Percentiles rank a stretch among this genome's conserved stretches.
Evolutionary conservation across 805 yeast species (phyloP).

Genomic region (Monosporozyma aerobia): DNA sequence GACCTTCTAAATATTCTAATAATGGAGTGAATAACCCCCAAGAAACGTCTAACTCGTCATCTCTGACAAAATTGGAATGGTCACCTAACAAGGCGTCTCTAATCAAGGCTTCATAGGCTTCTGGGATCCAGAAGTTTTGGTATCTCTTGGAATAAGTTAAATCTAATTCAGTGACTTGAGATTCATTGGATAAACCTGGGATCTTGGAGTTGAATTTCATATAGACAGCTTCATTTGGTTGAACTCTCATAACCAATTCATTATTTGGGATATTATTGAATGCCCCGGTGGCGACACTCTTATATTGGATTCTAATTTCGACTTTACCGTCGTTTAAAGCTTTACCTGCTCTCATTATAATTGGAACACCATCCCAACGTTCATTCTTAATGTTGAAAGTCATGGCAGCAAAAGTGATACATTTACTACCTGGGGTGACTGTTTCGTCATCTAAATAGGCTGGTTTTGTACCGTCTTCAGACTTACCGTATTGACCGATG

Average conservation of each 20-base stretch:
- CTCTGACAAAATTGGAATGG: conserved; percentile 96
- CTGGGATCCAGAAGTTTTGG: conserved; percentile 88
- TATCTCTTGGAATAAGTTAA: conserved; percentile 76
- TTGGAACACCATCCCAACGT: conserved; percentile 98
- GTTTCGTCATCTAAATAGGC: conserved; percentile 88
- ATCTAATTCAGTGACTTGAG: conserved; percentile 83
- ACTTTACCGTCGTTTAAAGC: conserved; percentile 91
- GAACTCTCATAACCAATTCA: conserved; percentile 88
- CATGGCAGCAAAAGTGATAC: conserved; percentile 88
- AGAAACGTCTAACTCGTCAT: conserved; percentile 88
- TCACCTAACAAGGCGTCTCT: conserved; percentile 86
- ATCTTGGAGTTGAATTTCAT: conserved; percentile 87
- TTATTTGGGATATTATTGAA: conserved; percentile 76
- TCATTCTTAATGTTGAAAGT: conserved; percentile 75
- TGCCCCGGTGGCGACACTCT: conserved; percentile 74
- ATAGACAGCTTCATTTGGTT: conserved; percentile 91
- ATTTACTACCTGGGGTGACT: conserved; percentile 69
- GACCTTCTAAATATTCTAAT: conserved; percentile 66
- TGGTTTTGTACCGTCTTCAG: conserved; percentile 84
- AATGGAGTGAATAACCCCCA: conserved; percentile 93
- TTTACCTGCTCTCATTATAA: conserved; percentile 93
- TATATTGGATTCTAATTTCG: conserved; percentile 88
- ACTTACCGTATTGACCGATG: conserved; percentile 79
- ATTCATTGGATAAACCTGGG: conserved; percentile 80
- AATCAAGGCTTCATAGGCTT: conserved; percentile 93